These are phyloP conservation scores for Sarocladiaceae sp. DNA, from an alignment of 2,329 filamentous ascomycete genomes.

Conservation along the genomic window DNA sequence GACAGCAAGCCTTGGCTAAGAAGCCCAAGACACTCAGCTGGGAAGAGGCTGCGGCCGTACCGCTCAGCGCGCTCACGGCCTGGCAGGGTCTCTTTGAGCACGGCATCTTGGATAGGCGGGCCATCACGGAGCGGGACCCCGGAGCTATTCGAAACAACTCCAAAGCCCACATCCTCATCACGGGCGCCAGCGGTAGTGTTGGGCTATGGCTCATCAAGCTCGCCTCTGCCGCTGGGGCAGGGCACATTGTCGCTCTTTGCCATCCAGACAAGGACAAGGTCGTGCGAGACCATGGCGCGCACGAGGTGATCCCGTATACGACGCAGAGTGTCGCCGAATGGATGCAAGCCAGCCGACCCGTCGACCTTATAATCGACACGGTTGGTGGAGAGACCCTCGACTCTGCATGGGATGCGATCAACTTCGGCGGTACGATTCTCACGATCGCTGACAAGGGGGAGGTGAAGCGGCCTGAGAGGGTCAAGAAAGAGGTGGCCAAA, in stretches of 20 bases:
- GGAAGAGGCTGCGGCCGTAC: conserved; percentile 29
- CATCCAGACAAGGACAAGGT: conserved; percentile 21
- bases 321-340: conserved; percentile 23
- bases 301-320: conserved; percentile 30
- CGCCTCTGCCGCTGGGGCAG: conserved; percentile 26
- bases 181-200: conserved; percentile 32
- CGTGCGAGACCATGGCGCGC: conserved; percentile 24
- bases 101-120: conserved; percentile 22
- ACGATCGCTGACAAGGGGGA: conserved; percentile 25
- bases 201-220: conserved; percentile 34
- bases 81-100: conserved; percentile 32
- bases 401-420: conserved; percentile 28
- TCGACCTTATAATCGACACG: conserved; percentile 30
- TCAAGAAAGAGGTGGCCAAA: conserved; percentile 22
- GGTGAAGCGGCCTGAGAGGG: conserved; percentile 21
- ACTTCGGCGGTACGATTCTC: conserved; percentile 26
- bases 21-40: conserved; percentile 26
- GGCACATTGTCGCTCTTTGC: conserved; percentile 28
- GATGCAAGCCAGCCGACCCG: conserved; percentile 20
- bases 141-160: conserved; percentile 21
- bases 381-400: conserved; percentile 27
- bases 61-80: conserved; percentile 33
- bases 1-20: conserved; percentile 25
- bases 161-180: conserved; percentile 28
- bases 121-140: conserved; percentile 22